Percentiles rank a stretch among this genome's conserved stretches.
phyloP scores from a whole-genome alignment of 2,329 filamentous ascomycete species.

The Pseudofabraea citricarpa region DNA sequence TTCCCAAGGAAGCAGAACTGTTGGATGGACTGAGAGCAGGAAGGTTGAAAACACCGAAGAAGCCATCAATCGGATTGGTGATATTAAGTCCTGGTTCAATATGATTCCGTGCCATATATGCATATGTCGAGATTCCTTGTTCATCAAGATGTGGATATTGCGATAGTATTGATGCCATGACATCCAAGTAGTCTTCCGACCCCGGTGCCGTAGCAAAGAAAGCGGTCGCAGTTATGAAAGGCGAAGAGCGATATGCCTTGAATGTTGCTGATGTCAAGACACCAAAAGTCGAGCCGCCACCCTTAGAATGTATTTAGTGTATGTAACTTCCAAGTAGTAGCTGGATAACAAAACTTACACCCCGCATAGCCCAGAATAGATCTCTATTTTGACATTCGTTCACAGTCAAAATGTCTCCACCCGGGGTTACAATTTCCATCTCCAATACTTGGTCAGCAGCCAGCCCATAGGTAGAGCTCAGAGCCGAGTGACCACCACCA shows the following conservation, averaged over 20 bases:
- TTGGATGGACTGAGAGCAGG: conserved; percentile 27
- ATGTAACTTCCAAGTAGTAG: background rate
- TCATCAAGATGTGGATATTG: conserved; percentile 42
- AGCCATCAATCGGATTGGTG: conserved; percentile 27
- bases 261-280: conserved; percentile 54
- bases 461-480: conserved; percentile 51
- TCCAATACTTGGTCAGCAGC: conserved; percentile 58
- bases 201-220: conserved; percentile 25
- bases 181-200: conserved; percentile 37
- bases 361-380: conserved; percentile 60
- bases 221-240: conserved; percentile 22
- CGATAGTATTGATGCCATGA: conserved; percentile 41
- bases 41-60: conserved; percentile 30
- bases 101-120: conserved; percentile 35
- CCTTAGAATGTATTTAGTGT: conserved; percentile 29
- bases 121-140: conserved; percentile 47
- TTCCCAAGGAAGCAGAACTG: conserved; percentile 22
- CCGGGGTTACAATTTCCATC: conserved; percentile 49
- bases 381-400: conserved; percentile 50
- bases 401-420: conserved; percentile 43
- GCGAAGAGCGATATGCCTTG: conserved; percentile 40
- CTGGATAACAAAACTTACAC: conserved; percentile 34
- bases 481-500: conserved; percentile 54
- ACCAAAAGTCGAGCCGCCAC: conserved; percentile 56
- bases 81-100: conserved; percentile 21